A percentile compares a stretch with the other conserved stretches of the same genome.
Evolutionary conservation across 2,329 filamentous ascomycete species (phyloP).

Genomic region (Pseudopyrenochaeta lycopersici): DNA sequence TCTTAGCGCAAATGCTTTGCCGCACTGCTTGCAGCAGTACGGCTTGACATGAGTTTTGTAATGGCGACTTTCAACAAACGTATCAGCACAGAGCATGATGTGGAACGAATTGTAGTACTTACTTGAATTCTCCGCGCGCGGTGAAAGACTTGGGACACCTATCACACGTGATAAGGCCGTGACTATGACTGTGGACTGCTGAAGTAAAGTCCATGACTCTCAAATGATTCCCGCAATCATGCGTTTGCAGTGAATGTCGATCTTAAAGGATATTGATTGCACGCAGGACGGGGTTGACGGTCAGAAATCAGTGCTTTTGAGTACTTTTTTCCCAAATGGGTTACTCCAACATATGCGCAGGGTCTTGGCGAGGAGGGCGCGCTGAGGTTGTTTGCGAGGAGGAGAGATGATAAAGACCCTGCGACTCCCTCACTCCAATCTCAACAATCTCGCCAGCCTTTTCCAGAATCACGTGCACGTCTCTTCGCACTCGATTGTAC

Average conservation of each 20-base stretch:
- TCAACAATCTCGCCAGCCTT: neutral
- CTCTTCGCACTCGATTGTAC: neutral
- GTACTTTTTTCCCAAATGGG: too few relatives aligned
- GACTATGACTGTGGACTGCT: too few relatives aligned
- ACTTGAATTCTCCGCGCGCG: conserved; percentile 13
- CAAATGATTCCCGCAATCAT: neutral
- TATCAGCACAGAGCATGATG: neutral
- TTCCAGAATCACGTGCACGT: neutral
- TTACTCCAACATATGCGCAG: too few relatives aligned
- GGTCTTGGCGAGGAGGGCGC: too few relatives aligned
- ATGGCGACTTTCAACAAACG: conserved; percentile 7
- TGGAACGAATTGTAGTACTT: neutral
- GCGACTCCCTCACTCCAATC: neutral
- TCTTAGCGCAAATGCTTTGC: conserved; percentile 13
- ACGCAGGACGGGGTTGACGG: too few relatives aligned
- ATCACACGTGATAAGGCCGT: conserved; percentile 1
- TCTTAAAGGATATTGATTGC: too few relatives aligned
- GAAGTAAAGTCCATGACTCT: neutral
- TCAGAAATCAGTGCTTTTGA: too few relatives aligned
- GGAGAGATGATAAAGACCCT: too few relatives aligned
- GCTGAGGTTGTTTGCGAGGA: too few relatives aligned
- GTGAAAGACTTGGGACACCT: conserved; percentile 10
- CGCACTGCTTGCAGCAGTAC: conserved; percentile 14
- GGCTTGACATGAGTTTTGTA: conserved; percentile 16
- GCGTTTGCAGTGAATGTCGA: too few relatives aligned